Evolutionary conservation across 495 filamentous ascomycete genomes (phyloP).

Genomic region (Aspergillus indologenus): DNA sequence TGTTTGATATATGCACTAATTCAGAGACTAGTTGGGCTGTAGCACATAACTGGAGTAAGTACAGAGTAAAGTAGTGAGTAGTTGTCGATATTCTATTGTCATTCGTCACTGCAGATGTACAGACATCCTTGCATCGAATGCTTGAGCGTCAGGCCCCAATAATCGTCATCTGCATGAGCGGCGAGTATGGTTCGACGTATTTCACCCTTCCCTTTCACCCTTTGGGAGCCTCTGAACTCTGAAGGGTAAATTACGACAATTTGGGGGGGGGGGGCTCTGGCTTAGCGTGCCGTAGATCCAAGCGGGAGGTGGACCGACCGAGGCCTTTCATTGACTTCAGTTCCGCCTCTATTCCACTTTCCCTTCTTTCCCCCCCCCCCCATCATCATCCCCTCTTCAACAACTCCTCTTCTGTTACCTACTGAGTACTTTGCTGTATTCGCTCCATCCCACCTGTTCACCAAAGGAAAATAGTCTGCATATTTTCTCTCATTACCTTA

Average conservation of each 20-base stretch:
- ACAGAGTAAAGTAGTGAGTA: neutral
- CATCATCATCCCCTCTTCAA: neutral
- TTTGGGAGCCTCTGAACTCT: neutral
- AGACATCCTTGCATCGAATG: neutral
- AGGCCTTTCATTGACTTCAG: conserved; percentile 3
- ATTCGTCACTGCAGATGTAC: neutral
- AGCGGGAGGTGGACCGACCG: conserved; percentile 8
- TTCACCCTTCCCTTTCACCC: too few species aligned
- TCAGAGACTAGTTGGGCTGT: neutral
- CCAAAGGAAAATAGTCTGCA: neutral
- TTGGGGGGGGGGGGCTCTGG: neutral
- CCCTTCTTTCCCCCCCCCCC: neutral
- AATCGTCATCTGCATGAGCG: neutral
- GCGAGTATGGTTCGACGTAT: neutral
- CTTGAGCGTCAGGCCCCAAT: neutral
- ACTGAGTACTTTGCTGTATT: neutral
- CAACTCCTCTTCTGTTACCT: neutral
- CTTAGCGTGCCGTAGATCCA: conserved; percentile 7
- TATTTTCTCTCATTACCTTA: neutral
- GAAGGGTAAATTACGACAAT: neutral
- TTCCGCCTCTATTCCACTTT: conserved; percentile 4
- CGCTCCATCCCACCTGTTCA: neutral
- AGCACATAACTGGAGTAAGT: neutral
- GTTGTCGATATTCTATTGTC: neutral
- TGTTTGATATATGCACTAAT: neutral